Base-by-base conservation (phyloP, 1,139 yeast genomes). In the Candida freyschussii region DNA sequence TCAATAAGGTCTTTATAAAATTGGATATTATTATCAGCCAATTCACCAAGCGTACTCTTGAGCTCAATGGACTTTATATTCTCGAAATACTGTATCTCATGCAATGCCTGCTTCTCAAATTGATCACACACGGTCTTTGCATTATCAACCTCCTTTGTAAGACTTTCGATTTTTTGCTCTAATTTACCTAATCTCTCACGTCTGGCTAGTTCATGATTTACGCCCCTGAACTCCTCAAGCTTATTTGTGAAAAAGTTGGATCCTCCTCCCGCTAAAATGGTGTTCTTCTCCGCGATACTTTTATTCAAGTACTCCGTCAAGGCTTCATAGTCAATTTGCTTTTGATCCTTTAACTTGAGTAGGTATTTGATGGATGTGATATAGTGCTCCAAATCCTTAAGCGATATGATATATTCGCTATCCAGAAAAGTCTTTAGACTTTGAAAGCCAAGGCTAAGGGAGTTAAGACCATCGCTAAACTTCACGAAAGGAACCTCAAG, bases 241-340 rank as follows among this genome's bases (percentile, higher is more conserved):
- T 75, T 75, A 41, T 65, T 66, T 4, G 75, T 65, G 30, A 75
- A 56, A 45, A 69, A 74, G 40, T 70, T 71, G 16, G 70, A 62
- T 4, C 75, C 69, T 10, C 53, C 53, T 4, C 80, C 78, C n/a
- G 80, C 71, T 36, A 76, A 63, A 26, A 84, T 51, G 24, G 65
- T 64, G 24, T 75, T 75, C 42, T 79, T 75, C 45, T 91, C 97
- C 20, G 61, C 59, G 36, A 72, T 69, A 0, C 95, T 76, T 51
- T 84, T 82, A 27, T 69, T 66, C 34, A 87, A 64, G 54, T 89
- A 89, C 36, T 83, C 95, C 27, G 76, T 75, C 32, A 91, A 65
- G 29, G 84, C 95, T 53, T 91, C 96, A 49, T 82, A 76, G 56
- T 91, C 98, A 24, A 89, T 73, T 47, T 84, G 89, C 56, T 89